Evolutionary conservation across 768 basidiomycete species (phyloP).

Genomic region (Pulveroboletus sp.): DNA sequence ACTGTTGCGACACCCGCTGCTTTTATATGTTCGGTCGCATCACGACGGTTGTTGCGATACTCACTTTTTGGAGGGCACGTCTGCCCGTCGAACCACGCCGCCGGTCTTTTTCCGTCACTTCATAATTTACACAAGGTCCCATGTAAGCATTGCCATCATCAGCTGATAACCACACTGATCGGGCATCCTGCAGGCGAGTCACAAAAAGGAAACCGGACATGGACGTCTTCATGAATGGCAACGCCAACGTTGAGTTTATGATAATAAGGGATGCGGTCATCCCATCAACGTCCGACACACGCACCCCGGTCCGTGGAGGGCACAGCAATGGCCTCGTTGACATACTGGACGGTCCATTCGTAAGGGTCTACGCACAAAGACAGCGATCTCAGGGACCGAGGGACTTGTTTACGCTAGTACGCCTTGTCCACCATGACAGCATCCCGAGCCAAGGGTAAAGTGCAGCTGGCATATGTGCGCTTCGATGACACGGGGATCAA

Average conservation of each 20-base stretch:
- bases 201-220: slow-evolving; percentile 20
- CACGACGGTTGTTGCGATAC: background rate
- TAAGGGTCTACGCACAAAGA: slow-evolving; percentile 15
- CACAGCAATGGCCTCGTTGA: slow-evolving; percentile 26
- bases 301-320: slow-evolving; percentile 5
- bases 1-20: slow-evolving; percentile 2
- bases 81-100: slow-evolving; percentile 1
- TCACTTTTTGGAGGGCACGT: slow-evolving; percentile 9
- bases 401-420: slow-evolving; percentile 14
- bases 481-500: slow-evolving; percentile 27
- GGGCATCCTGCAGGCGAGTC: slow-evolving; percentile 19
- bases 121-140: slow-evolving; percentile 14
- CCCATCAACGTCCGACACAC: slow-evolving; percentile 16
- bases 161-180: slow-evolving; percentile 23
- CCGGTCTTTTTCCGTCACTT: slow-evolving; percentile 20
- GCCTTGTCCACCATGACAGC: slow-evolving; percentile 23
- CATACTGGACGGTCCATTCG: slow-evolving; percentile 5
- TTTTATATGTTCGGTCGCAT: slow-evolving; percentile 15
- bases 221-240: slow-evolving; percentile 10
- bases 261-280: slow-evolving; percentile 2
- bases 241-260: slow-evolving; percentile 19
- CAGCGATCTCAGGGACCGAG: slow-evolving; percentile 22
- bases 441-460: slow-evolving; percentile 21
- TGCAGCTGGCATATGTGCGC: slow-evolving; percentile 12
- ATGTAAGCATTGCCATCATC: slow-evolving; percentile 9